Percentiles rank a stretch among this genome's conserved stretches.
Evolutionary conservation across 164 flowering plant species (phyloP).

Genomic region (Liquidambar formosana): DNA sequence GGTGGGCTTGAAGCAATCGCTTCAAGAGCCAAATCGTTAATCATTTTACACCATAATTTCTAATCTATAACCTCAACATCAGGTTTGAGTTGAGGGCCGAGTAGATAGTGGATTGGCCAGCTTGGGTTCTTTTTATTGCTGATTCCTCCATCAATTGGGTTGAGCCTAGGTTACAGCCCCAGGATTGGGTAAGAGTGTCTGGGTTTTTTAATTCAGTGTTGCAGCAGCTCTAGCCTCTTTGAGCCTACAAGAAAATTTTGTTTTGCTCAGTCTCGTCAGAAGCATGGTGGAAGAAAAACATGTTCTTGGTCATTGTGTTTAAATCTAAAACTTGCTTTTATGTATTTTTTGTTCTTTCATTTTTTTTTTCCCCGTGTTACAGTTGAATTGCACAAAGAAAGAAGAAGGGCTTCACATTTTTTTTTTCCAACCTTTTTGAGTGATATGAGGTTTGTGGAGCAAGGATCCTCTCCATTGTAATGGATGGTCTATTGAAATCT

Average conservation of each 20-base stretch:
- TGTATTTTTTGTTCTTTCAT: not conserved
- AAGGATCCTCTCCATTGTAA: too few species aligned
- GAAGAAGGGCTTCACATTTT: conserved; percentile 5
- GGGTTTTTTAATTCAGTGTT: not conserved
- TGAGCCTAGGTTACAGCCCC: too few species aligned
- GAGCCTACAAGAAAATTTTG: not conserved
- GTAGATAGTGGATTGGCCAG: too few species aligned
- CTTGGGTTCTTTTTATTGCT: too few species aligned
- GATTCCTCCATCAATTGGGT: too few species aligned
- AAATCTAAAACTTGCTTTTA: not conserved
- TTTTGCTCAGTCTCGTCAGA: conserved; percentile 7
- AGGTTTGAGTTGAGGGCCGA: too few species aligned
- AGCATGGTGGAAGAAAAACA: conserved; percentile 7
- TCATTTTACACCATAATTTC: too few species aligned
- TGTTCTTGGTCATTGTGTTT: conserved; percentile 15
- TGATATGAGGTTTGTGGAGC: conserved; percentile 28
- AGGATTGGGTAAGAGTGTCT: too few species aligned
- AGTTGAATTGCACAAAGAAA: conserved; percentile 3
- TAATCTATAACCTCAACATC: too few species aligned
- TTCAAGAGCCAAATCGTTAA: too few species aligned
- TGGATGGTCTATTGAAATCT: too few species aligned
- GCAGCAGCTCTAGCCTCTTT: not conserved
- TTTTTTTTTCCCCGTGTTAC: not conserved
- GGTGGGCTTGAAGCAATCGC: too few species aligned
- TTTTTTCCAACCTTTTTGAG: not conserved